A percentile compares a stretch with the other conserved stretches of the same genome.
phyloP scores from a whole-genome alignment of 2,329 filamentous ascomycete species.

The Parastagonospora avenae region DNA sequence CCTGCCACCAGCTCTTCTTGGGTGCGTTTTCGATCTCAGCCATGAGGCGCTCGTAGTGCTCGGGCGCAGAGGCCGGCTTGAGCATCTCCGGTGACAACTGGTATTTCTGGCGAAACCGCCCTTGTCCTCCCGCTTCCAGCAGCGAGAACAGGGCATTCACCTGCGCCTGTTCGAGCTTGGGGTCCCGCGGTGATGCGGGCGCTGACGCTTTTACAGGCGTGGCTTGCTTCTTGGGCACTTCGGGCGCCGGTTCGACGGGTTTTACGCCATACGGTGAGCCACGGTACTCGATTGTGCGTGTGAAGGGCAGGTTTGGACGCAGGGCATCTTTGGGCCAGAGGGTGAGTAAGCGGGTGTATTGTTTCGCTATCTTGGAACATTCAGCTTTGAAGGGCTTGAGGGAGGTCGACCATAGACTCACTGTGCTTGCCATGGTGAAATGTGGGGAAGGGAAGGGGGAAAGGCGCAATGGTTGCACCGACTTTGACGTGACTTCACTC shows the following conservation, averaged over 20 bases:
- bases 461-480: background rate
- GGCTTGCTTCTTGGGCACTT: conserved; percentile 13
- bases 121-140: conserved; percentile 48
- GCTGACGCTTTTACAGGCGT: conserved; percentile 11
- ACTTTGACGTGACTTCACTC: no score
- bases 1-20: conserved; percentile 40
- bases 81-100: conserved; percentile 32
- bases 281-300: conserved; percentile 50
- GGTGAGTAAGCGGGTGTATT: conserved; percentile 56
- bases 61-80: conserved; percentile 40
- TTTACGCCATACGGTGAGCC: conserved; percentile 37
- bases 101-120: conserved; percentile 59
- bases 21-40: conserved; percentile 44
- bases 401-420: conserved; percentile 4
- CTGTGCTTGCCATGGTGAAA: conserved; percentile 22
- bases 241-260: conserved; percentile 26
- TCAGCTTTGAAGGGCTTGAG: conserved; percentile 6
- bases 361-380: conserved; percentile 44
- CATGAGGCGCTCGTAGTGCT: conserved; percentile 44
- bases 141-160: conserved; percentile 65
- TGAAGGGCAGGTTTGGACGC: conserved; percentile 55
- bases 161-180: conserved; percentile 49
- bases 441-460: background rate
- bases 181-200: conserved; percentile 16
- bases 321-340: conserved; percentile 58